Conservation (phyloP, 768 basidiomycete species). For the Tulasnella sp. region DNA sequence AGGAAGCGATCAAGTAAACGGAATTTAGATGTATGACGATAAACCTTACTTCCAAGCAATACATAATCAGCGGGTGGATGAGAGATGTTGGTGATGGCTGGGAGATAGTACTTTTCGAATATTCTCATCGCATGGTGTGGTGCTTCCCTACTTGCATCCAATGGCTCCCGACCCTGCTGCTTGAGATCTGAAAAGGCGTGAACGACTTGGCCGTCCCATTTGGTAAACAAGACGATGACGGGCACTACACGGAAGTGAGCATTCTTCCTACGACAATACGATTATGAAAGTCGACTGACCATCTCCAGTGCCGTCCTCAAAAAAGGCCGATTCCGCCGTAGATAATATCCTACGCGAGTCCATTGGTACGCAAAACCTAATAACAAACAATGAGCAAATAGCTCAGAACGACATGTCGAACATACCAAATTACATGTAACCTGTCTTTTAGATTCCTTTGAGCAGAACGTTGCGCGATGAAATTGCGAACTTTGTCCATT, state of each 20-base stretch:
- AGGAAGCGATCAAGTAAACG: no score
- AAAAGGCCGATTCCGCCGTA: neutral
- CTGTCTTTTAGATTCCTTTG: neutral
- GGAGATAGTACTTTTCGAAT: neutral
- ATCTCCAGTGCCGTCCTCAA: neutral
- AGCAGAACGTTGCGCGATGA: neutral
- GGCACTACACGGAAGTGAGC: neutral
- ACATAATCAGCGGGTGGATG: neutral
- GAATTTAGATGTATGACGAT: no score
- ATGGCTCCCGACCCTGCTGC: neutral
- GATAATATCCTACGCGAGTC: neutral
- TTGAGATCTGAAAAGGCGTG: neutral
- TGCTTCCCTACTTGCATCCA: neutral
- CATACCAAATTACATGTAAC: neutral
- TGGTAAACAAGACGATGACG: neutral
- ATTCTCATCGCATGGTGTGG: neutral
- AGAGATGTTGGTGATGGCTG: neutral
- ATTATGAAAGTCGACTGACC: neutral
- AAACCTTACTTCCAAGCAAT: neutral
- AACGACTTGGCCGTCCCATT: neutral
- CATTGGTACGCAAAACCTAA: neutral
- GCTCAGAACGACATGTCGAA: no score
- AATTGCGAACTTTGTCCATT: neutral
- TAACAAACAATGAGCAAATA: neutral
- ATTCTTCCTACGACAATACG: neutral